Evolutionary conservation across 176 grass and related monocot genomes (phyloP), one percentile per base, ranked within the genome.

Genomic region (Carex cristatella): DNA sequence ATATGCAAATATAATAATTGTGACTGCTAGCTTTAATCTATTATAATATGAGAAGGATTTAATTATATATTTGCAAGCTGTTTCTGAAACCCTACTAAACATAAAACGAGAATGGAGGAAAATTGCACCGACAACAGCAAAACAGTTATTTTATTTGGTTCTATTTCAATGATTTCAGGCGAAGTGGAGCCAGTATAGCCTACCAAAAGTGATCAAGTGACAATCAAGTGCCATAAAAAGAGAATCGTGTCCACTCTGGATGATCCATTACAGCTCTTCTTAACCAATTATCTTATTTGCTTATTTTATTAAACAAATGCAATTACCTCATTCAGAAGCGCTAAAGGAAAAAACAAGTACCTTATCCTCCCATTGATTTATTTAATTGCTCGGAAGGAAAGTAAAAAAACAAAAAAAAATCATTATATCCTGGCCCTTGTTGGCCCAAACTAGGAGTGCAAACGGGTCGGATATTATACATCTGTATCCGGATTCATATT

Each of bases 341-440:
- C 10, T 40, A 28, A 76, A 9, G 8, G 10, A 1, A 77, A 54
- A 77, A 31, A 49, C 18, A 54, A 77, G 19, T 31, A 10, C 48
- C 72, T 77, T 30, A 51, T 6, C 9, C 12, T 37, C 5, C 15
- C 67, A n/a, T 42, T 15, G 5, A 70, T 70, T 68, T 70, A 42
- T 42, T 70, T 18, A 70, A 18, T 44, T 70, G 32, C 14, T 42
- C 0, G 13, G 35, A 69, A 18, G 19, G 19, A 37, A 61, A 60
- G 23, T 10, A 60, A 32, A 35, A 40, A 23, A 23, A 23, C 44
- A 57, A 61, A 61, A 63, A 81, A 10, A 62, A 30, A 83, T 65
- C 63, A 68, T 83, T 55, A 83, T 53, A 63, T 83, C 38, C 40
- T 61, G 80, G 61, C 59, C 80, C 80, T 31, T 63, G 80, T 54